Conservation (phyloP, 2,329 filamentous ascomycete species). For the Fusarium sp. region DNA sequence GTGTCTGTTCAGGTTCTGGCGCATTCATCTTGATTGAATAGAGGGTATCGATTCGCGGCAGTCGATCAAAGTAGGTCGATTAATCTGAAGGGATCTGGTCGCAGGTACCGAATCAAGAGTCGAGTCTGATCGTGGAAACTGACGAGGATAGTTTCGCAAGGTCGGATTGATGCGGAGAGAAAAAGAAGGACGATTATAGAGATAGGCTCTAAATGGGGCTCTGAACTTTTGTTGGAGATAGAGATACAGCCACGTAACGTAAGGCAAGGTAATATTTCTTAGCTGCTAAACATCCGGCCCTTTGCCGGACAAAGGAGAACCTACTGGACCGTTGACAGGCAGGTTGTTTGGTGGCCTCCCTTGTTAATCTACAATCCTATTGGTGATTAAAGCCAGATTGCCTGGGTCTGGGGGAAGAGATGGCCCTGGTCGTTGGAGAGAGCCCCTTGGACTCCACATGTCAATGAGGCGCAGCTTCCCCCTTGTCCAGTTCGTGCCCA, state of each 20-base stretch:
- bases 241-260: constrained; percentile 47
- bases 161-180: constrained; percentile 11
- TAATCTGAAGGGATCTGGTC: background rate
- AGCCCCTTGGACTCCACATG: constrained; percentile 33
- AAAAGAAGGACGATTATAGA: constrained; percentile 22
- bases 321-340: constrained; percentile 17
- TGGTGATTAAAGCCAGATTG: constrained; percentile 28
- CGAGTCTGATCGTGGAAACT: background rate
- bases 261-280: constrained; percentile 17
- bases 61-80: constrained; percentile 10
- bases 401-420: background rate
- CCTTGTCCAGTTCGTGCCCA: constrained; percentile 7
- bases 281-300: constrained; percentile 32
- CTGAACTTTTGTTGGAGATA: constrained; percentile 33
- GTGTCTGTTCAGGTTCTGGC: constrained; percentile 87
- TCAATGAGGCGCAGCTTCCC: constrained; percentile 35
- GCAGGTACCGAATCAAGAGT: constrained; percentile 2
- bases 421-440: constrained; percentile 17
- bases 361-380: constrained; percentile 28
- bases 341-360: constrained; percentile 32
- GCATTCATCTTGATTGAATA: constrained; percentile 75
- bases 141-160: constrained; percentile 12
- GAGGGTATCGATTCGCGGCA: constrained; percentile 20
- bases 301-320: constrained; percentile 38
- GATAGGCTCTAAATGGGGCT: constrained; percentile 12